These are phyloP conservation scores for Pythium biforme DNA, from an alignment of 352 stramenopile species.

Conservation along the genomic window DNA sequence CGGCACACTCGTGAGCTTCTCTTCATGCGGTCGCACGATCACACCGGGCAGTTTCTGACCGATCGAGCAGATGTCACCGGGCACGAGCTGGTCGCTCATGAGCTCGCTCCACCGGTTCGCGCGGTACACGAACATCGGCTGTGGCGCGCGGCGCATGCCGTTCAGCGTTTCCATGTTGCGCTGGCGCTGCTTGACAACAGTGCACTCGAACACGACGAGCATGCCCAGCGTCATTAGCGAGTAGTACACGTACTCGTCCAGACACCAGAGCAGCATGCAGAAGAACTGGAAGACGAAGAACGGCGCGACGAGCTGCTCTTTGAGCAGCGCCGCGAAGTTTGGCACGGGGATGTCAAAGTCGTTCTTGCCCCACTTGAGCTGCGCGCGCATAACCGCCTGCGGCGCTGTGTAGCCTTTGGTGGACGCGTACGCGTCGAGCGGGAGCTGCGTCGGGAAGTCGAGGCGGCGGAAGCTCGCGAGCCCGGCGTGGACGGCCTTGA, in stretches of 20 bases:
- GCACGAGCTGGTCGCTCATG: conserved; percentile 67
- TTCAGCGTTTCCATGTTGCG: conserved; percentile 88
- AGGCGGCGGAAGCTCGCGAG: conserved; percentile 39
- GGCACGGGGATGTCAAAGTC: conserved; percentile 87
- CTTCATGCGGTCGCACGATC: conserved; percentile 14
- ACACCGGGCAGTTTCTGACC: conserved; percentile 35
- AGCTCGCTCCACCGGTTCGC: conserved; percentile 60
- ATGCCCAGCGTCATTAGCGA: conserved; percentile 94
- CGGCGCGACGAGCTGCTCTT: conserved; percentile 93
- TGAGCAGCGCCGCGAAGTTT: conserved; percentile 79
- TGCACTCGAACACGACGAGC: conserved; percentile 94
- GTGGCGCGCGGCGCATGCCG: conserved; percentile 64
- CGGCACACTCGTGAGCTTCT: conserved; percentile 49
- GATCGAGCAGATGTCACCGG: conserved; percentile 86
- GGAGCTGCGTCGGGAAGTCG: conserved; percentile 40
- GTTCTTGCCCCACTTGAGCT: conserved; percentile 62
- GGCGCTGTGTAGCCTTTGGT: conserved; percentile 21
- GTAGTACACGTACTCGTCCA: conserved; percentile 98
- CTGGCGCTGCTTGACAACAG: conserved; percentile 89
- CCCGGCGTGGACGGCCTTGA: conserved; percentile 29
- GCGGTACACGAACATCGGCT: conserved; percentile 82
- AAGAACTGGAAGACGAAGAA: conserved; percentile 98
- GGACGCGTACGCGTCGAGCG: conserved; percentile 28
- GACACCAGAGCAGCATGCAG: conserved; percentile 94
- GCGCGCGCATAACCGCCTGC: conserved; percentile 25